Evolutionary conservation across 2,329 filamentous ascomycete species (phyloP).

Genomic region (Alternaria brassicicola): DNA sequence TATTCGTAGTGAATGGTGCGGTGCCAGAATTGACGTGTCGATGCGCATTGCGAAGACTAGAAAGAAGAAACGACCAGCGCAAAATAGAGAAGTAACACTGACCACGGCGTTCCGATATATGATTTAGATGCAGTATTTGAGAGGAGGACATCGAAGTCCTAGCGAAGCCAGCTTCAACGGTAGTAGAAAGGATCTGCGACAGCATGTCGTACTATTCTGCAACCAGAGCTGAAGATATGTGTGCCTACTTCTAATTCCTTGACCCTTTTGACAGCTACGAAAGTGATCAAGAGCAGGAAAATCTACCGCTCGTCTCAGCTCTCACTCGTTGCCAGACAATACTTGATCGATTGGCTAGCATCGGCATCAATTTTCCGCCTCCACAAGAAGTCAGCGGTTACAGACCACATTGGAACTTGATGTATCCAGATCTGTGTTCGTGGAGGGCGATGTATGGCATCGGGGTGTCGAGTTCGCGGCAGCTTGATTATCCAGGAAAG

Average conservation of each 20-base stretch:
- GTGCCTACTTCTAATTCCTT: conserved; percentile 2
- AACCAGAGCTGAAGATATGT: conserved; percentile 7
- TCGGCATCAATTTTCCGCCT: not conserved
- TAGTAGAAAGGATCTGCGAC: conserved; percentile 10
- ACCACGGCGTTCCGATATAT: not conserved
- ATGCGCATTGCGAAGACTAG: too few species aligned
- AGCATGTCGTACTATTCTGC: conserved; percentile 8
- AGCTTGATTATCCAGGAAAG: not conserved
- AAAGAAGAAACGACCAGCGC: too few species aligned
- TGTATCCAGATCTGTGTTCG: not conserved
- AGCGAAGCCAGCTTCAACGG: too few species aligned
- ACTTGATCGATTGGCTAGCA: not conserved
- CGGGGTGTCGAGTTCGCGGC: not conserved
- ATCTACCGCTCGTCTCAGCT: not conserved
- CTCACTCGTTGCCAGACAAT: not conserved
- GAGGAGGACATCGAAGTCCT: too few species aligned
- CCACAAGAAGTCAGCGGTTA: not conserved
- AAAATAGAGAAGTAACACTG: too few species aligned
- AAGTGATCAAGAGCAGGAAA: not conserved
- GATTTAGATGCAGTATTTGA: too few species aligned
- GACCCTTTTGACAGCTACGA: conserved; percentile 2
- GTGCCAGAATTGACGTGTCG: too few species aligned
- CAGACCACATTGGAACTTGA: too few species aligned
- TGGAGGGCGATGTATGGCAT: not conserved
- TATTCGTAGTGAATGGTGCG: too few species aligned